A percentile compares a stretch with the other conserved stretches of the same genome.
These are phyloP conservation scores for Leccinum longicurvipes DNA, from an alignment of 768 basidiomycete genomes.

Conservation along the genomic window DNA sequence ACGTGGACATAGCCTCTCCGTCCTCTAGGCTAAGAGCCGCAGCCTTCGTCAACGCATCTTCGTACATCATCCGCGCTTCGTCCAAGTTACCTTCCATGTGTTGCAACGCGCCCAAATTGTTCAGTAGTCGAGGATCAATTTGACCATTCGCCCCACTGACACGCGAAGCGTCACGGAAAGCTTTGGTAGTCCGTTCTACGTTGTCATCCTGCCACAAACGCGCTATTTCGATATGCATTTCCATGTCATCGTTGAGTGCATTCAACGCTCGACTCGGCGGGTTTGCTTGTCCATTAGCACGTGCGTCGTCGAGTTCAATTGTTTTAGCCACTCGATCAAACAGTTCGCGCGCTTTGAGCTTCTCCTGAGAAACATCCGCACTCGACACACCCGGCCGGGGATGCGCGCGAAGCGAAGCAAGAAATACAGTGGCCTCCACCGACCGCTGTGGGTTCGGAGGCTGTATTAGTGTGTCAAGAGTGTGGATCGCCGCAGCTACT, in stretches of 20 bases:
- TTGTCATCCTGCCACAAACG: slow-evolving; percentile 84
- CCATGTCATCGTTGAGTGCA: slow-evolving; percentile 70
- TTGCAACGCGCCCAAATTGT: slow-evolving; percentile 75
- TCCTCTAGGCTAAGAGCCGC: slow-evolving; percentile 42
- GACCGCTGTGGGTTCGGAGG: slow-evolving; percentile 62
- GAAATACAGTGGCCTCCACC: slow-evolving; percentile 82
- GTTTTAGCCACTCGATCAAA: slow-evolving; percentile 72
- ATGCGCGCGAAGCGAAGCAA: slow-evolving; percentile 84
- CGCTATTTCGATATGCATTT: slow-evolving; percentile 90
- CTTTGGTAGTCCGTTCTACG: slow-evolving; percentile 66
- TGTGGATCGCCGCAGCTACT: slow-evolving; percentile 80
- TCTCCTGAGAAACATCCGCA: slow-evolving; percentile 70
- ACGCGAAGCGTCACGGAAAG: slow-evolving; percentile 69
- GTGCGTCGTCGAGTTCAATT: slow-evolving; percentile 60
- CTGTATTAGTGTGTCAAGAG: slow-evolving; percentile 73
- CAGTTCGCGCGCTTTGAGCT: slow-evolving; percentile 69
- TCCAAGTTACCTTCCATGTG: slow-evolving; percentile 54
- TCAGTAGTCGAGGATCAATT: slow-evolving; percentile 66
- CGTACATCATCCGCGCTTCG: slow-evolving; percentile 64
- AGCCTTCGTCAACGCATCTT: slow-evolving; percentile 65
- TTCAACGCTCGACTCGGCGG: slow-evolving; percentile 39
- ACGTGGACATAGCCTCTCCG: slow-evolving; percentile 72
- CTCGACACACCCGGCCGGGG: slow-evolving; percentile 77
- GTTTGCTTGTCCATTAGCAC: slow-evolving; percentile 39
- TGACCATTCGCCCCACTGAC: slow-evolving; percentile 52